These are phyloP conservation scores for Rhizodiscina lignyota DNA, from an alignment of 495 filamentous ascomycete species.

Conservation along the genomic window DNA sequence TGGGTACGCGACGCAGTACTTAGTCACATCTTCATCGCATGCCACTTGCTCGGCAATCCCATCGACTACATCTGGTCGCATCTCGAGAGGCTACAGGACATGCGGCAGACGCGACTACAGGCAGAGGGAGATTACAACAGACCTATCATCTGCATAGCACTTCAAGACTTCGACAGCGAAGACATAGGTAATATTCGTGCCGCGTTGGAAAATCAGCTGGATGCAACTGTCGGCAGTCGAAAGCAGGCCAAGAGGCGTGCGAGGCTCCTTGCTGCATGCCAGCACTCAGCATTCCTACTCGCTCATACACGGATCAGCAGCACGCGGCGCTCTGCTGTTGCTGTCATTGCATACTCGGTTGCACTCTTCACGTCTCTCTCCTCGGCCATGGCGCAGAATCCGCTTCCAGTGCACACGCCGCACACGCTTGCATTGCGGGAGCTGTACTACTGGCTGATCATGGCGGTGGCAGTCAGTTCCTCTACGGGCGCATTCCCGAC, in stretches of 20 bases:
- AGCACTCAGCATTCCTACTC: too few relatives aligned
- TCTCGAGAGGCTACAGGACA: slow-evolving; percentile 1
- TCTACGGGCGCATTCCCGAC: slow-evolving; percentile 7
- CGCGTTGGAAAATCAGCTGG: too few relatives aligned
- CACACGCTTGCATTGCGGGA: slow-evolving; percentile 7
- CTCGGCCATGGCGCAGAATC: neutral
- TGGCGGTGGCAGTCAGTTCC: slow-evolving; percentile 3
- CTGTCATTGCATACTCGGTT: slow-evolving; percentile 5
- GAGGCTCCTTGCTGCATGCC: too few relatives aligned
- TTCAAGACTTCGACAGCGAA: too few relatives aligned
- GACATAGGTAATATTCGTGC: too few relatives aligned
- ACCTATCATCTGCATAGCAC: neutral
- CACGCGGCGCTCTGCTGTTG: slow-evolving; percentile 4
- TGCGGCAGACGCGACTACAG: neutral
- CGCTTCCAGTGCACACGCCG: slow-evolving; percentile 3
- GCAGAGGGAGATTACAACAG: neutral
- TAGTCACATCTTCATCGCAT: too few relatives aligned
- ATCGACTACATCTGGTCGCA: slow-evolving; percentile 8
- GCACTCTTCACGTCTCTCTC: slow-evolving; percentile 3
- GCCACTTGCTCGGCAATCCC: slow-evolving; percentile 5
- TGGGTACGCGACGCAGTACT: too few relatives aligned
- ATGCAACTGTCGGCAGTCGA: too few relatives aligned
- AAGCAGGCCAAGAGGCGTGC: too few relatives aligned
- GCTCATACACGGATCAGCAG: slow-evolving; percentile 5
- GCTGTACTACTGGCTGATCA: slow-evolving; percentile 8